Percentiles rank a stretch among this genome's conserved stretches.
Evolutionary conservation across 768 basidiomycete species (phyloP).

Genomic region (Psilocybe azurescens): DNA sequence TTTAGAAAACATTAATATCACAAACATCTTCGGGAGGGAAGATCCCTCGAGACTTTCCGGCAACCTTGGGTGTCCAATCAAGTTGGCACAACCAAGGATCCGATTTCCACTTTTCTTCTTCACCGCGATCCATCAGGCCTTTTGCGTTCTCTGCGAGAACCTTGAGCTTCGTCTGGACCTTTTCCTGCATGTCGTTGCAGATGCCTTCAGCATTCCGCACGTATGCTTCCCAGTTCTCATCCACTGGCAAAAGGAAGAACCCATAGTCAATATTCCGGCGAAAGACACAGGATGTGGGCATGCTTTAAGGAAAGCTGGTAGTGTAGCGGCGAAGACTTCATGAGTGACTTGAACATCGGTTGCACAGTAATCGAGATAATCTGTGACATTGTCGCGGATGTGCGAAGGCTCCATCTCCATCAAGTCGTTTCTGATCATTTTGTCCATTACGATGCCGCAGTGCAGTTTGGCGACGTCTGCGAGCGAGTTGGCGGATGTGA

Average conservation of each 20-base stretch:
- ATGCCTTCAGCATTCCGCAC: constrained; percentile 76
- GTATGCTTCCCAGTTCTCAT: constrained; percentile 89
- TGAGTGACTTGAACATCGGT: constrained; percentile 87
- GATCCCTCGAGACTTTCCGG: constrained; percentile 71
- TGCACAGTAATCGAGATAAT: constrained; percentile 87
- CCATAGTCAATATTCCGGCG: constrained; percentile 90
- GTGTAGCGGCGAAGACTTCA: constrained; percentile 72
- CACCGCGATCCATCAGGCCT: constrained; percentile 50
- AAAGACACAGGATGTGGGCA: constrained; percentile 96
- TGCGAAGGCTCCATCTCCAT: constrained; percentile 69
- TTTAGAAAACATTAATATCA: background rate
- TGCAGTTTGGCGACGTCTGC: constrained; percentile 92
- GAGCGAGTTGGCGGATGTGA: constrained; percentile 91
- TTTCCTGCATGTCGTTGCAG: constrained; percentile 76
- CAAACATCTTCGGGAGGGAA: constrained; percentile 28
- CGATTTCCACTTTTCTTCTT: constrained; percentile 59
- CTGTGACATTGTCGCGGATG: constrained; percentile 66
- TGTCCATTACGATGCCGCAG: constrained; percentile 81
- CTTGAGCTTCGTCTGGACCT: constrained; percentile 73
- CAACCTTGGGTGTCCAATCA: constrained; percentile 93
- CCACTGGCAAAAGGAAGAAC: constrained; percentile 91
- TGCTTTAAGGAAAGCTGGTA: constrained; percentile 80
- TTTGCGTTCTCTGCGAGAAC: constrained; percentile 74
- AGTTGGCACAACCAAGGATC: constrained; percentile 90
- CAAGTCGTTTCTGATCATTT: constrained; percentile 78